These are phyloP conservation scores for Stemphylium beticola DNA, from an alignment of 2,329 filamentous ascomycete species.

Conservation along the genomic window DNA sequence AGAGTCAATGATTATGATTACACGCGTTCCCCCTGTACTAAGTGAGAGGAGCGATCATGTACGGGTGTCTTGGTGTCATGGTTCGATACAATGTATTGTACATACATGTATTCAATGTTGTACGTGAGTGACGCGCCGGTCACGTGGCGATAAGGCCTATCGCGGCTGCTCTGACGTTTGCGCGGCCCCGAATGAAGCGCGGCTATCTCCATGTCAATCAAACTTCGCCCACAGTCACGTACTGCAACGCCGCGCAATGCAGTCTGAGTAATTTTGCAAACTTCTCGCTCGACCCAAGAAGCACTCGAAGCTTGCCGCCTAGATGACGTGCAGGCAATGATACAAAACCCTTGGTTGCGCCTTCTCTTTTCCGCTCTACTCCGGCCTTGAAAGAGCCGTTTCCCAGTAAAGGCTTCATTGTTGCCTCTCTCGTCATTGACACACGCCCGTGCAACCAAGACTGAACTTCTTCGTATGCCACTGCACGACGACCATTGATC, in stretches of 20 bases:
- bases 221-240: slow-evolving; percentile 5
- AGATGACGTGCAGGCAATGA: slow-evolving; percentile 9
- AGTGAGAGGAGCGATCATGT: neutral
- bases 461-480: slow-evolving; percentile 7
- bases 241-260: neutral
- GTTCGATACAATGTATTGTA: no score
- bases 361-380: slow-evolving; percentile 24
- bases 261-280: neutral
- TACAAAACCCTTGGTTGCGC: slow-evolving; percentile 13
- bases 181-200: slow-evolving; percentile 10
- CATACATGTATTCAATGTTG: no score
- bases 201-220: slow-evolving; percentile 9
- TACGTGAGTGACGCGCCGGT: neutral
- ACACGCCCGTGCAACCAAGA: slow-evolving; percentile 6
- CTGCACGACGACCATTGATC: slow-evolving; percentile 12
- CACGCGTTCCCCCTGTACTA: slow-evolving; percentile 17
- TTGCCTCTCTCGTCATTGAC: slow-evolving; percentile 9
- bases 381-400: slow-evolving; percentile 2
- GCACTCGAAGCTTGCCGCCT: neutral
- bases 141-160: slow-evolving; percentile 23
- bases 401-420: neutral
- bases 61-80: neutral
- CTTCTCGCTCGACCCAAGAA: neutral
- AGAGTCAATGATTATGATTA: slow-evolving; percentile 16
- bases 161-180: slow-evolving; percentile 10